Evolutionary conservation across 148 eudicot genomes (phyloP).

Genomic region (Dysphania ambrosioides): DNA sequence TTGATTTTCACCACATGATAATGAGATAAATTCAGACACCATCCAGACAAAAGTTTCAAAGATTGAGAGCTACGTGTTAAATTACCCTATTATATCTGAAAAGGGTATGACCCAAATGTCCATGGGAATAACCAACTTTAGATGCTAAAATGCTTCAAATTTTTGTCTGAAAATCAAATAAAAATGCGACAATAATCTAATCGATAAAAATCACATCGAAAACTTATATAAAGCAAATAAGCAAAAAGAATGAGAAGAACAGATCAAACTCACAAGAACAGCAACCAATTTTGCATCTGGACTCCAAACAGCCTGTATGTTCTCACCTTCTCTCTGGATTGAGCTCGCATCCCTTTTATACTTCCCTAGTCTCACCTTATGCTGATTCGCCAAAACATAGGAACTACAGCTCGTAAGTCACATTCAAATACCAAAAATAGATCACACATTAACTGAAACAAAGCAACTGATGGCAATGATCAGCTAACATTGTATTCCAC

Average conservation of each 20-base stretch:
- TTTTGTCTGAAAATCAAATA: background rate
- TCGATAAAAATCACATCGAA: background rate
- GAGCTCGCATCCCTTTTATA: slow-evolving; percentile 70
- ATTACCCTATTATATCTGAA: background rate
- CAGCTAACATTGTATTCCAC: background rate
- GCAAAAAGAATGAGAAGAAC: slow-evolving; percentile 11
- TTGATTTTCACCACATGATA: background rate
- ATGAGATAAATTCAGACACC: background rate
- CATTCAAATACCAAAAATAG: background rate
- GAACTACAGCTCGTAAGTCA: slow-evolving; percentile 12
- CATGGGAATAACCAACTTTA: background rate
- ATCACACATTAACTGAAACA: background rate
- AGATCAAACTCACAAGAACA: slow-evolving; percentile 62
- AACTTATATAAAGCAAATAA: background rate
- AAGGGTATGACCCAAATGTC: background rate
- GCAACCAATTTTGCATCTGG: slow-evolving; percentile 81
- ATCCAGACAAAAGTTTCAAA: background rate
- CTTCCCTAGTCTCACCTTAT: slow-evolving; percentile 82
- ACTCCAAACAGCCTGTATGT: slow-evolving; percentile 84
- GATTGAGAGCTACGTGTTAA: background rate
- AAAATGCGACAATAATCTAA: background rate
- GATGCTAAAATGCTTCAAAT: background rate
- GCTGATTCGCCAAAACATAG: slow-evolving; percentile 38
- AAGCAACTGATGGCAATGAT: background rate
- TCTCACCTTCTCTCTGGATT: slow-evolving; percentile 73